Conservation (phyloP, 2,329 filamentous ascomycete genomes). For the Botrytis porri region DNA sequence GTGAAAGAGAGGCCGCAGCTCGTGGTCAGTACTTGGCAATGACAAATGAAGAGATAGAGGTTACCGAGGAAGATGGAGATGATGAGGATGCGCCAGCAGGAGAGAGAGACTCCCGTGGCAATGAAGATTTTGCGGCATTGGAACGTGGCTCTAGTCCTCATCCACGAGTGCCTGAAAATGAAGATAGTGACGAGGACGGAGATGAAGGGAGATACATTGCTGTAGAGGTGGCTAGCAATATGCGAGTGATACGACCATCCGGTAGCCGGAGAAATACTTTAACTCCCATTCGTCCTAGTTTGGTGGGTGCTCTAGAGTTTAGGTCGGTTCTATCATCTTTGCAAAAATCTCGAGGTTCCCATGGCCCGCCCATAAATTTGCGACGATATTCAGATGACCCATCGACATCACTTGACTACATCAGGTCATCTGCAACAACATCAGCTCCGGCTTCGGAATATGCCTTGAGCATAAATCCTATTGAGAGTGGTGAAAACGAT, state of each 20-base stretch:
- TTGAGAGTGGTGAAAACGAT: conserved; percentile 26
- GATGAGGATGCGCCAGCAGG: conserved; percentile 49
- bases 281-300: conserved; percentile 84
- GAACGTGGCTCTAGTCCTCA: conserved; percentile 40
- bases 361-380: conserved; percentile 64
- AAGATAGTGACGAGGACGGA: conserved; percentile 48
- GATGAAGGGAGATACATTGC: conserved; percentile 64
- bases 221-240: conserved; percentile 86
- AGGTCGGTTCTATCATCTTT: conserved; percentile 85
- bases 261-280: conserved; percentile 68
- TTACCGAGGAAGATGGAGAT: conserved; percentile 63
- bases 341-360: conserved; percentile 74
- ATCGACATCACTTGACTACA: conserved; percentile 23
- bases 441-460: conserved; percentile 38
- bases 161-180: conserved; percentile 41
- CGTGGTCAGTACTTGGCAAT: conserved; percentile 70
- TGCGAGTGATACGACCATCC: conserved; percentile 75
- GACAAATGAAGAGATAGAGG: conserved; percentile 50
- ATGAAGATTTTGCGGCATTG: conserved; percentile 36
- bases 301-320: conserved; percentile 92
- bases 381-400: conserved; percentile 67
- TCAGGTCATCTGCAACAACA: conserved; percentile 47
- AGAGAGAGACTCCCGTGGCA: conserved; percentile 33
- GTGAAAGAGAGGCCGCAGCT: conserved; percentile 66
- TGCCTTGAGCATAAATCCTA: conserved; percentile 43